phyloP scores from a whole-genome alignment of 805 yeast genomes.

The Cyberlindnera petersonii region DNA sequence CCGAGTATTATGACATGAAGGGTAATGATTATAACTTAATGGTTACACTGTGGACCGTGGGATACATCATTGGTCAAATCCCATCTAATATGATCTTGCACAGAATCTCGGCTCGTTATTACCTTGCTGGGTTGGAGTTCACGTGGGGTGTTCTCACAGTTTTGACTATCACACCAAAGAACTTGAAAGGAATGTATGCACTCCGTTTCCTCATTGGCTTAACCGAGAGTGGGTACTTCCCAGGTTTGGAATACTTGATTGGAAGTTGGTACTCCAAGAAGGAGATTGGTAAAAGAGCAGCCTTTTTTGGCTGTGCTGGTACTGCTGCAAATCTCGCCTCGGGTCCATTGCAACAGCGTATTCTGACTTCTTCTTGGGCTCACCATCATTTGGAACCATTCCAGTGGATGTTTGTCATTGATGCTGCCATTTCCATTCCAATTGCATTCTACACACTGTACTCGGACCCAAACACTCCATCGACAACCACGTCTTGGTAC shows the following conservation, averaged over 20 bases:
- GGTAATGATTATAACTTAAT: slow-evolving; percentile 42
- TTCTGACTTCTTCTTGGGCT: slow-evolving; percentile 27
- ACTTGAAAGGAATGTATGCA: slow-evolving; percentile 29
- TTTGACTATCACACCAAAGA: slow-evolving; percentile 29
- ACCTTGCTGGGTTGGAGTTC: slow-evolving; percentile 41
- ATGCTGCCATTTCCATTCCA: slow-evolving; percentile 40
- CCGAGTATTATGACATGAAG: slow-evolving; percentile 38
- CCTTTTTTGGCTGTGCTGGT: slow-evolving; percentile 33
- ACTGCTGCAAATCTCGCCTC: slow-evolving; percentile 34
- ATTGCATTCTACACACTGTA: slow-evolving; percentile 41
- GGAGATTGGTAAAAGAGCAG: slow-evolving; percentile 36
- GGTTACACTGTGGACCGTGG: slow-evolving; percentile 44
- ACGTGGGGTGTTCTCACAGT: slow-evolving; percentile 41
- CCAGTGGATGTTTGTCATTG: slow-evolving; percentile 46
- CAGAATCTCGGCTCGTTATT: slow-evolving; percentile 40
- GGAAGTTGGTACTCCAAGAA: slow-evolving; percentile 36
- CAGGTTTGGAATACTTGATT: slow-evolving; percentile 41
- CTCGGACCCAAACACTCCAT: slow-evolving; percentile 45
- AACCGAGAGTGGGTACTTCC: slow-evolving; percentile 45
- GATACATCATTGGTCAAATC: slow-evolving; percentile 47
- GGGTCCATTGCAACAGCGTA: slow-evolving; percentile 37
- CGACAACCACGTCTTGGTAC: slow-evolving; percentile 40
- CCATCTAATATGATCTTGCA: slow-evolving; percentile 43
- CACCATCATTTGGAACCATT: slow-evolving; percentile 32
- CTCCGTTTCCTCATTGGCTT: slow-evolving; percentile 41